These are phyloP conservation scores for Podospora bellae-mahoneyi DNA, from an alignment of 495 filamentous ascomycete species.

Conservation along the genomic window DNA sequence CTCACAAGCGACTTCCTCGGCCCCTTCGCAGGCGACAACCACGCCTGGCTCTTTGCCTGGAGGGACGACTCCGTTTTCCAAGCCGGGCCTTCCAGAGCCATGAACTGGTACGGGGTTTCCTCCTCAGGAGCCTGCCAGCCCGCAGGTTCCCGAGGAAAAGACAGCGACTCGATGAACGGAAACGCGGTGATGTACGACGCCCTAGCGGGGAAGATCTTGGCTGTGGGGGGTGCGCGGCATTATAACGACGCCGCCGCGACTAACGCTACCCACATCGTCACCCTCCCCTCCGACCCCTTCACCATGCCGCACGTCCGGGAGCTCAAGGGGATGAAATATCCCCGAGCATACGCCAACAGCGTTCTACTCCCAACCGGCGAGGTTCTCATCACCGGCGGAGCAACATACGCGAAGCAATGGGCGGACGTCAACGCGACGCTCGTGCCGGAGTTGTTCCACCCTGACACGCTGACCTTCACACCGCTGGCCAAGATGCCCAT, in stretches of 20 bases:
- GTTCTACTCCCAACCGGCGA: neutral
- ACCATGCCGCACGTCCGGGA: neutral
- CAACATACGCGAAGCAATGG: neutral
- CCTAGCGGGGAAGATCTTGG: neutral
- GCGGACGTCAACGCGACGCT: neutral
- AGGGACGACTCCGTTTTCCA: conserved; percentile 54
- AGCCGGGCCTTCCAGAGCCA: conserved; percentile 52
- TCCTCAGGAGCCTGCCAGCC: conserved; percentile 31
- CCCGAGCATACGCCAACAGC: neutral
- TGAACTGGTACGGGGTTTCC: conserved; percentile 61
- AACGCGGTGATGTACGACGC: neutral
- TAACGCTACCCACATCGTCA: neutral
- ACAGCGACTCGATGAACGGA: neutral
- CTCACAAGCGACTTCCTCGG: conserved; percentile 48
- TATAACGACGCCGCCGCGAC: neutral
- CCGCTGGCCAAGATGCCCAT: conserved; percentile 41
- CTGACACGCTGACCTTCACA: conserved; percentile 30
- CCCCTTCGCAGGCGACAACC: conserved; percentile 52
- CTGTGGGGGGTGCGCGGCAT: neutral
- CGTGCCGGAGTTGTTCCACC: neutral
- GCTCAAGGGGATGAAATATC: neutral
- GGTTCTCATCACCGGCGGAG: neutral
- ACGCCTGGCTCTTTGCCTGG: conserved; percentile 60
- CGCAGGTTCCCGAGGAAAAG: neutral
- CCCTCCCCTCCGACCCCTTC: neutral